These are phyloP conservation scores for Fomitopsis palustris DNA, from an alignment of 1,284 basidiomycete species.

Conservation along the genomic window DNA sequence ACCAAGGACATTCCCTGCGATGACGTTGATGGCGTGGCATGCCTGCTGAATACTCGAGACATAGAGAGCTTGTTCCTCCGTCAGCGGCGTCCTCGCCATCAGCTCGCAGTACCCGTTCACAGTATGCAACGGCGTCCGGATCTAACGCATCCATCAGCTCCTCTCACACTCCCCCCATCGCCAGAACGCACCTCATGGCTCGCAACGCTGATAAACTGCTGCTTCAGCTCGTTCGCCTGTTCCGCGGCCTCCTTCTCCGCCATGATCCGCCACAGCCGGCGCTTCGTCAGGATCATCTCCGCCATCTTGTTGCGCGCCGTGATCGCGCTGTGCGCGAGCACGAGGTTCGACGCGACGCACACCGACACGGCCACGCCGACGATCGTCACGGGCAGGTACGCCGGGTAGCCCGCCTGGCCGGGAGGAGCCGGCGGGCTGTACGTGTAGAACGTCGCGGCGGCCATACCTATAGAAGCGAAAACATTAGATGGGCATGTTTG, in stretches of 20 bases:
- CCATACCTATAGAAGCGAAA: constrained; percentile 22
- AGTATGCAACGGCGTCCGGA: constrained; percentile 29
- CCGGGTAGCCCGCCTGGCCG: constrained; percentile 20
- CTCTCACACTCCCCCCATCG: background rate
- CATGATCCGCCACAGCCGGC: constrained; percentile 29
- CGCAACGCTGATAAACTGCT: constrained; percentile 30
- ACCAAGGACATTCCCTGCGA: constrained; percentile 31
- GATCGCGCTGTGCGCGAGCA: constrained; percentile 27
- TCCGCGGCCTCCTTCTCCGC: constrained; percentile 32
- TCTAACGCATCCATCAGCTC: constrained; percentile 14
- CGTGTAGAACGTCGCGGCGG: constrained; percentile 28
- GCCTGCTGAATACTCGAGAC: constrained; percentile 30
- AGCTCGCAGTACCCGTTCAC: constrained; percentile 31
- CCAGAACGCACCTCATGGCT: constrained; percentile 25
- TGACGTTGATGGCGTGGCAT: constrained; percentile 31
- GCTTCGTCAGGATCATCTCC: constrained; percentile 28
- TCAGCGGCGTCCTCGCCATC: constrained; percentile 23
- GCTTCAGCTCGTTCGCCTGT: constrained; percentile 30
- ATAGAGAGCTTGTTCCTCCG: constrained; percentile 26
- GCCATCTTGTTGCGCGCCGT: constrained; percentile 29
- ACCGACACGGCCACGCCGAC: constrained; percentile 24
- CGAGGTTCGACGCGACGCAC: constrained; percentile 27
- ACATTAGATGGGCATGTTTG: background rate
- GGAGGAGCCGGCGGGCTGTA: constrained; percentile 15
- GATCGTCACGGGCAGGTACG: constrained; percentile 24